A percentile compares a stretch with the other conserved stretches of the same genome.
These are phyloP conservation scores for Cryptococcus maquisensis DNA, from an alignment of 1,284 basidiomycete genomes.

Conservation along the genomic window DNA sequence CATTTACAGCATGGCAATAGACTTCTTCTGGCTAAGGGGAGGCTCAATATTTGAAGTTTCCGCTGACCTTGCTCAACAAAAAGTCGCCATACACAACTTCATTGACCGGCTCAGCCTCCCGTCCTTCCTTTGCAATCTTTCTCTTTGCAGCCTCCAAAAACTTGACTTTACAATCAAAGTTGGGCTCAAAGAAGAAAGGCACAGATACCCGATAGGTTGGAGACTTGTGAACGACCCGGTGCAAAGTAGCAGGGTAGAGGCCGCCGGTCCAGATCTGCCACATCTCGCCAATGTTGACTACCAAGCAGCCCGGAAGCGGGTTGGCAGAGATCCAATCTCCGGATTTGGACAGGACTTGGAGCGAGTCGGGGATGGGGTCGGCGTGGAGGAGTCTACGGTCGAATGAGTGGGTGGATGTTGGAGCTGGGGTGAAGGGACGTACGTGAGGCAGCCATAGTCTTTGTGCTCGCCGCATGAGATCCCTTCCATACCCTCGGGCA, in stretches of 20 bases:
- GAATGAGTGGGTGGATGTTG: not conserved
- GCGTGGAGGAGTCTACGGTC: constrained; percentile 65
- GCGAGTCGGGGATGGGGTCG: constrained; percentile 68
- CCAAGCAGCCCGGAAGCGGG: constrained; percentile 65
- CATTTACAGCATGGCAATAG: no score
- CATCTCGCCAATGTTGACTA: constrained; percentile 65
- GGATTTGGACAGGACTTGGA: constrained; percentile 66
- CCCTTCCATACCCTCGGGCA: constrained; percentile 70
- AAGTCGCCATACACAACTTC: constrained; percentile 20
- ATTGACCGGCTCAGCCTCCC: not conserved
- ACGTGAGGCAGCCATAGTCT: constrained; percentile 86
- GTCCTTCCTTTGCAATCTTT: constrained; percentile 15
- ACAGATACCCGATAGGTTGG: constrained; percentile 27
- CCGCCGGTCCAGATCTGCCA: constrained; percentile 34
- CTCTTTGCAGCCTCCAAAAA: constrained; percentile 24
- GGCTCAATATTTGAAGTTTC: constrained; percentile 26
- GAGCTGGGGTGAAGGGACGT: constrained; percentile 26
- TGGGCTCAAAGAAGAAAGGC: constrained; percentile 41
- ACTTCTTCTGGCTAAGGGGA: no score
- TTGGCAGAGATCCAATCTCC: constrained; percentile 64
- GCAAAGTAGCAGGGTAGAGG: constrained; percentile 32
- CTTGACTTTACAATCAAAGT: constrained; percentile 22
- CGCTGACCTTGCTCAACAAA: constrained; percentile 21
- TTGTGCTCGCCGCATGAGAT: constrained; percentile 81
- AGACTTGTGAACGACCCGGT: constrained; percentile 31